Evolutionary conservation across 345 rosid species (phyloP).

Genomic region (Melaleuca quinquenervia): DNA sequence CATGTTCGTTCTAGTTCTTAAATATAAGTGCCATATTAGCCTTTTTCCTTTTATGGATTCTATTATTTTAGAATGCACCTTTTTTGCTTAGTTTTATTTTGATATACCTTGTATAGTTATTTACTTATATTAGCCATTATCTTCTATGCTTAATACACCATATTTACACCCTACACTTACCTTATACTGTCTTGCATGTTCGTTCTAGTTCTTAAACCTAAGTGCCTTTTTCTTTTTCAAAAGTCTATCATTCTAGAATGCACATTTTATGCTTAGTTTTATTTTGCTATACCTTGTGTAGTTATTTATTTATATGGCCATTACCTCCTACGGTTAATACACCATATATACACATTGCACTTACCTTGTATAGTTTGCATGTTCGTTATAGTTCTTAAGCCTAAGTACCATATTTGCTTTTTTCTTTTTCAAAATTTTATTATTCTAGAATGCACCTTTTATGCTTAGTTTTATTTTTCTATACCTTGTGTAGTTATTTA

Average conservation of each 20-base stretch:
- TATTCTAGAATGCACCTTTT: neutral
- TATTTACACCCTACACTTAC: neutral
- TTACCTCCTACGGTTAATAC: neutral
- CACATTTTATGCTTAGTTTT: neutral
- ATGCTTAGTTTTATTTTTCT: neutral
- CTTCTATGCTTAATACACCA: neutral
- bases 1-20: no score
- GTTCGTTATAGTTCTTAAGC: neutral
- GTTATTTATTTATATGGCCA: neutral
- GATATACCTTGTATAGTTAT: neutral
- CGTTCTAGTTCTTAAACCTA: neutral
- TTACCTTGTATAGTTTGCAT: neutral
- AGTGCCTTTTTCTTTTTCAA: neutral
- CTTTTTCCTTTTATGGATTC: neutral
- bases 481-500: neutral
- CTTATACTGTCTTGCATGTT: no score
- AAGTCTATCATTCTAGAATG: neutral
- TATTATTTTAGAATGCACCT: neutral
- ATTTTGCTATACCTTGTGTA: neutral
- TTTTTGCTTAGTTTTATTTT: neutral
- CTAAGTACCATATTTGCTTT: neutral
- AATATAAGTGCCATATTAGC: neutral
- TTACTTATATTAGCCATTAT: neutral
- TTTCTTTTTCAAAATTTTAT: neutral
- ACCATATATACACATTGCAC: neutral